Conservation (phyloP, 2,329 filamentous ascomycete species). For the Pestalotiopsis sp. region DNA sequence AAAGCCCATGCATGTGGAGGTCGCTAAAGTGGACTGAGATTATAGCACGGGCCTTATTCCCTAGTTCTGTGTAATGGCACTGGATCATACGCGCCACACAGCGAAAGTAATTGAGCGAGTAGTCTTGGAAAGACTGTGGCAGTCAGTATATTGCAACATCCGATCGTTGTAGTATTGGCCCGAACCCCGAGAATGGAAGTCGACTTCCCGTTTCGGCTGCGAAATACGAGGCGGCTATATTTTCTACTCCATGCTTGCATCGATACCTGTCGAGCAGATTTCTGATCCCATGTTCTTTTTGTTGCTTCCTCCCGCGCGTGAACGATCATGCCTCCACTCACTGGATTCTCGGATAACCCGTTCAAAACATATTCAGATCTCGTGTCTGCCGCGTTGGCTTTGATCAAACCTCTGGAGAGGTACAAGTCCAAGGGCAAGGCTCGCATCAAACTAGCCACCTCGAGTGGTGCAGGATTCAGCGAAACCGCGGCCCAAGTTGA, state of each 20-base stretch:
- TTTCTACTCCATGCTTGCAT: too few relatives aligned
- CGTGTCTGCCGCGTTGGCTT: slow-evolving; percentile 33
- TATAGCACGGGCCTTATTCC: background rate
- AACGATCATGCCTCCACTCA: slow-evolving; percentile 35
- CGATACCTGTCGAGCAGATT: too few relatives aligned
- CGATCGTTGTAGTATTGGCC: background rate
- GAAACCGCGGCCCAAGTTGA: slow-evolving; percentile 48
- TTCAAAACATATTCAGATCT: slow-evolving; percentile 38
- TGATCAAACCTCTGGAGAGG: slow-evolving; percentile 34
- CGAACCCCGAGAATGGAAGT: background rate
- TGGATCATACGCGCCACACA: background rate
- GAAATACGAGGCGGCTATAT: too few relatives aligned
- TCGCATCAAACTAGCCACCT: slow-evolving; percentile 37
- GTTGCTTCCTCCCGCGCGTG: background rate
- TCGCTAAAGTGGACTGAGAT: background rate
- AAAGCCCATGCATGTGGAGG: background rate
- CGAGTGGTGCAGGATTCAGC: slow-evolving; percentile 44
- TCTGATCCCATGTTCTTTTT: too few relatives aligned
- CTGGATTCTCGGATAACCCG: slow-evolving; percentile 44
- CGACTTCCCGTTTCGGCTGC: background rate
- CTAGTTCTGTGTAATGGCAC: background rate
- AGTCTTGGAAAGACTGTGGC: background rate
- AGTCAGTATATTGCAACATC: background rate
- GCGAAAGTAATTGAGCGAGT: background rate
- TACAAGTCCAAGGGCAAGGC: slow-evolving; percentile 37